Percentiles rank a stretch among this genome's conserved stretches.
Evolutionary conservation across 1,139 yeast genomes (phyloP).

Genomic region (Nakaseomyces delphensis): DNA sequence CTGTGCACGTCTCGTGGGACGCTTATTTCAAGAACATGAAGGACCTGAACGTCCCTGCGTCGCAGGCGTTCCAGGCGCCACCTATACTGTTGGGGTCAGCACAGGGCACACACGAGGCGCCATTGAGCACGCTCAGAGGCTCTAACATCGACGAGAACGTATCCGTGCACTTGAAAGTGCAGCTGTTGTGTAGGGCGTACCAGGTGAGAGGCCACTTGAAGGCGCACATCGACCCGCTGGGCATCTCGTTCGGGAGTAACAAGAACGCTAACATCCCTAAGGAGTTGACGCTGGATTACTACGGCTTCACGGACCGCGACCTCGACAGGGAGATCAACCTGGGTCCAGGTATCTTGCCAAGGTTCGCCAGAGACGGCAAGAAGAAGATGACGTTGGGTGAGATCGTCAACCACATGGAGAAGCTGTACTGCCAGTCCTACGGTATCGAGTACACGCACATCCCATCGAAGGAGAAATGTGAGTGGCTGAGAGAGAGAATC

Average conservation of each 20-base stretch:
- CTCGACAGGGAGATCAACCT: slow-evolving; percentile 73
- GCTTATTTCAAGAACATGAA: slow-evolving; percentile 88
- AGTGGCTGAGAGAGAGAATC: slow-evolving; percentile 95
- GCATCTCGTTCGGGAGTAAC: slow-evolving; percentile 73
- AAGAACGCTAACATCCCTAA: slow-evolving; percentile 49
- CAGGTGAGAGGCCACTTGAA: slow-evolving; percentile 97
- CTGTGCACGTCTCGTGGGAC: slow-evolving; percentile 95
- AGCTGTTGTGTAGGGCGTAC: slow-evolving; percentile 92
- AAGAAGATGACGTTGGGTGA: slow-evolving; percentile 66
- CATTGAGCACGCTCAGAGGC: slow-evolving; percentile 37
- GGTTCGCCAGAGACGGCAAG: slow-evolving; percentile 65
- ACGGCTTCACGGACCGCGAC: slow-evolving; percentile 83
- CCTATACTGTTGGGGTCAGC: slow-evolving; percentile 60
- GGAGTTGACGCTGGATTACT: slow-evolving; percentile 85
- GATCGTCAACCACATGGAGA: slow-evolving; percentile 69
- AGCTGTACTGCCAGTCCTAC: slow-evolving; percentile 76
- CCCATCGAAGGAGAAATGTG: slow-evolving; percentile 91
- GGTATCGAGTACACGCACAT: slow-evolving; percentile 96
- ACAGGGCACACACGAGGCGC: slow-evolving; percentile 54
- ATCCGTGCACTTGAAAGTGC: slow-evolving; percentile 86
- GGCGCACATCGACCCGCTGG: slow-evolving; percentile 92
- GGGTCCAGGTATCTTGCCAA: slow-evolving; percentile 96
- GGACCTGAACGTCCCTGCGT: slow-evolving; percentile 55
- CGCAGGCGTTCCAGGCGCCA: slow-evolving; percentile 79
- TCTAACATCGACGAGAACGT: slow-evolving; percentile 47